These are phyloP conservation scores for Epicoccum nigrum DNA, from an alignment of 2,329 filamentous ascomycete genomes.

Conservation along the genomic window DNA sequence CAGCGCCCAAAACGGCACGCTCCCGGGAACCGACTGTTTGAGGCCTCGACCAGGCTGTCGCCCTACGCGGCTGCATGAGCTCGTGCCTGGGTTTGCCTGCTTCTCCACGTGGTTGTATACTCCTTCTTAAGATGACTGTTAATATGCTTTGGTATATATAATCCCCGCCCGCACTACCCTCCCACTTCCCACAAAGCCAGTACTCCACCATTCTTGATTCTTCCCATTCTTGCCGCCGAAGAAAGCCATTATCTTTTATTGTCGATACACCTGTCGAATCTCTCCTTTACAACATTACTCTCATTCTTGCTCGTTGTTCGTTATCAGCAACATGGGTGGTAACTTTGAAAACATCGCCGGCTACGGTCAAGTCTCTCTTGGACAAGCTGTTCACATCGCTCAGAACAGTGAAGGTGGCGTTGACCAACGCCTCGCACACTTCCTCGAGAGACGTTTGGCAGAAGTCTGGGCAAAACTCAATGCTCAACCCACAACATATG, in stretches of 20 bases:
- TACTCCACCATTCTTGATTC: conserved; percentile 14
- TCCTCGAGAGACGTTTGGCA: conserved; percentile 65
- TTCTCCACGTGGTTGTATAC: conserved; percentile 45
- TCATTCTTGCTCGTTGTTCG: conserved; percentile 29
- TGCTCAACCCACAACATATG: conserved; percentile 69
- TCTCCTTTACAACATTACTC: conserved; percentile 2
- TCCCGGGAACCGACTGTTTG: conserved; percentile 49
- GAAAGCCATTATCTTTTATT: conserved; percentile 3
- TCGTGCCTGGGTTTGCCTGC: conserved; percentile 41
- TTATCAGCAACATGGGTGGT: conserved; percentile 50
- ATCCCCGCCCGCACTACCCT: conserved; percentile 29
- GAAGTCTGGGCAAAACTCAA: conserved; percentile 73
- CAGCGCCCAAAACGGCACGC: conserved; percentile 48
- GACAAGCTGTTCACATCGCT: conserved; percentile 75
- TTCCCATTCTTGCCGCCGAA: conserved; percentile 14
- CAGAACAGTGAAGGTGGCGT: conserved; percentile 73
- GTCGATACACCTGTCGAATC: background rate
- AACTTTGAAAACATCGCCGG: conserved; percentile 48
- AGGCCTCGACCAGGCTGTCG: conserved; percentile 45
- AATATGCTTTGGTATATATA: conserved; percentile 41
- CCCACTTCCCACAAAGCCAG: conserved; percentile 20
- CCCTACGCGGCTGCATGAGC: conserved; percentile 44
- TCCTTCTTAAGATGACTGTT: conserved; percentile 37
- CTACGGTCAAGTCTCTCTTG: conserved; percentile 58
- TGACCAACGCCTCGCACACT: conserved; percentile 66